phyloP scores from a whole-genome alignment of 2,329 filamentous ascomycete genomes.

The Fusarium acutatum region DNA sequence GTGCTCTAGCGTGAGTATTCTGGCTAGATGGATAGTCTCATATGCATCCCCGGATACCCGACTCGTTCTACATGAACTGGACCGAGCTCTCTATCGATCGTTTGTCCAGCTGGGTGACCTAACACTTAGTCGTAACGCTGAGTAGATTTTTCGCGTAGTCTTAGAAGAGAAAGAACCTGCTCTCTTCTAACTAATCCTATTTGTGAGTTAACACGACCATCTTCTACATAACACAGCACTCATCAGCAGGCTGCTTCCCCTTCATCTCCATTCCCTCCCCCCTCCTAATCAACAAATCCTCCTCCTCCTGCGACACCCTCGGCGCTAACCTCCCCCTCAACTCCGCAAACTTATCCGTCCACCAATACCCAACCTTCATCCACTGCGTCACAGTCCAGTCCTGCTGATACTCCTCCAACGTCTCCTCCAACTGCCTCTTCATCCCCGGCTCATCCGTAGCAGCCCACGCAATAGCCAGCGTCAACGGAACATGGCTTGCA shows the following conservation, averaged over 20 bases:
- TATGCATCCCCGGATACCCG: no score
- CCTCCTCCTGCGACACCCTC: not conserved
- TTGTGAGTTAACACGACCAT: not conserved
- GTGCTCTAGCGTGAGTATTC: not conserved
- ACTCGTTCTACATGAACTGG: not conserved
- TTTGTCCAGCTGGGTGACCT: not conserved
- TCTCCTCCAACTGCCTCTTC: constrained; percentile 9
- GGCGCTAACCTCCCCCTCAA: constrained; percentile 13
- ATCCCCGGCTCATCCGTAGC: constrained; percentile 24
- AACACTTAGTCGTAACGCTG: accelerated
- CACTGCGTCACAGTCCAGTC: constrained; percentile 27
- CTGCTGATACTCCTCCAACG: constrained; percentile 24
- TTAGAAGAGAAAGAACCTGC: not conserved
- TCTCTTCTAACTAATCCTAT: not conserved
- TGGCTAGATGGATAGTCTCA: no score
- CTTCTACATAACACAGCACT: constrained; percentile 27
- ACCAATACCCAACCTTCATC: constrained; percentile 26
- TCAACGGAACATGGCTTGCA: constrained; percentile 27
- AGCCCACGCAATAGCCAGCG: constrained; percentile 23
- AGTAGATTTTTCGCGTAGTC: not conserved
- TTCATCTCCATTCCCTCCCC: not conserved
- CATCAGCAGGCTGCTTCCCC: not conserved
- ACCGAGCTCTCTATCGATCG: no score
- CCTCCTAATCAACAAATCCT: not conserved
- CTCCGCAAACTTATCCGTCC: constrained; percentile 24